phyloP scores from a whole-genome alignment of 208 protist genomes.

The Leptomonas seymouri region DNA sequence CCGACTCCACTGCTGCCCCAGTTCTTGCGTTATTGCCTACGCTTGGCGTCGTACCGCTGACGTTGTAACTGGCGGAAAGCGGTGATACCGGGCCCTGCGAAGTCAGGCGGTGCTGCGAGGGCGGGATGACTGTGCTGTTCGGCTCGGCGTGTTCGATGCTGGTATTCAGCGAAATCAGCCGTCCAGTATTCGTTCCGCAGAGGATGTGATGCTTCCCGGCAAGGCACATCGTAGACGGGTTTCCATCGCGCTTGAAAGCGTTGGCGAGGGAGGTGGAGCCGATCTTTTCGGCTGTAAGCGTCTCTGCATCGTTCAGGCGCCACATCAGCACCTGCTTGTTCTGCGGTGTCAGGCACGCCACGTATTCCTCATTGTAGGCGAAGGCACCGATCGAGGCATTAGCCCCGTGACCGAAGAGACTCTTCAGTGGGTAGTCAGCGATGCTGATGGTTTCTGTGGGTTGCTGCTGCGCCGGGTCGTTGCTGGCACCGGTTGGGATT shows the following conservation, averaged over 20 bases:
- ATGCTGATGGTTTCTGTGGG: conserved; percentile 25
- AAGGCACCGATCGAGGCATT: conserved; percentile 58
- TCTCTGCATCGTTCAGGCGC: conserved; percentile 54
- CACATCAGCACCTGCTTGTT: conserved; percentile 57
- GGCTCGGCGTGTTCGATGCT: conserved; percentile 59
- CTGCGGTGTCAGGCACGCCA: conserved; percentile 61
- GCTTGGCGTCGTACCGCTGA: not conserved
- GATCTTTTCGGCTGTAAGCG: conserved; percentile 53
- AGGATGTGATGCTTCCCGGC: conserved; percentile 83
- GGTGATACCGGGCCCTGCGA: conserved; percentile 21
- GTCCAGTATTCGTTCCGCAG: conserved; percentile 73
- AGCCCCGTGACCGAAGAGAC: conserved; percentile 59
- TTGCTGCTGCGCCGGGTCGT: conserved; percentile 23
- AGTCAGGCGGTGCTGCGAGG: conserved; percentile 26
- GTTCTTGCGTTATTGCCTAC: not conserved
- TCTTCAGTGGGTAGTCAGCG: conserved; percentile 53
- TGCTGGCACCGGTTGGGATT: conserved; percentile 25
- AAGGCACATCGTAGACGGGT: conserved; percentile 68
- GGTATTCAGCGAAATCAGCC: conserved; percentile 79
- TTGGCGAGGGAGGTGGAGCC: conserved; percentile 24
- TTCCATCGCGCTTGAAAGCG: conserved; percentile 68
- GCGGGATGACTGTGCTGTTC: conserved; percentile 37
- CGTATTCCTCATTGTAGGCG: conserved; percentile 84
- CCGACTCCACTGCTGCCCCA: conserved; percentile 36
- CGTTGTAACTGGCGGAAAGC: conserved; percentile 18